Base-by-base conservation (phyloP, 257 asterid genomes). In the Gentiana straminea region DNA sequence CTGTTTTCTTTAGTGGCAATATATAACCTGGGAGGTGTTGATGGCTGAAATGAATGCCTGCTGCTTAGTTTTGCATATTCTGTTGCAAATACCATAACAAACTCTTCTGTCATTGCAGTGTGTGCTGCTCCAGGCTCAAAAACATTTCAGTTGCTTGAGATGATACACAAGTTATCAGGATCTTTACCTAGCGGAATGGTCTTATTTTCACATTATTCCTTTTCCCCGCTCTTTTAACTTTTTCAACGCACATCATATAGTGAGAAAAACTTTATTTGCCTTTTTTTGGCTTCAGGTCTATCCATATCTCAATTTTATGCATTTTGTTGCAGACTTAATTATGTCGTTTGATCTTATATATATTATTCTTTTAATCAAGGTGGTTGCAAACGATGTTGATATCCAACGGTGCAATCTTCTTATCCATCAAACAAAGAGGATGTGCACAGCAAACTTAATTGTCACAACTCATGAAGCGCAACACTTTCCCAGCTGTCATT, bases 391-490 rank as follows among this genome's bases (percentile, higher is more conserved):
- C 88, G 97, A 92, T 76, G 84, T 79, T 70, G 97, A 92, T 71
- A 79, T 88, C 53, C 94, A 92, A 76, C 81, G 99, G 71, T 92
- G 99, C 74, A 85, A 92, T 75, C 99, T 92, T 78, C 99, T 92
- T 52, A 88, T 92, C 73, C 99, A 92, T 69, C 99, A 92, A 79
- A 92, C 99, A 13, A 92, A 92, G 79, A 88, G 99, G 68, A 92
- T 88, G 94, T 92, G 91, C 73, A 92, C 99, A 50, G 94, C 97
- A 64, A 92, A 92, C 81, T 83, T 92, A 79, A 76, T 92, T 36
- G 99, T 92, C 75, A 92, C 97, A 72, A 85, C 92, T 74, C 96
- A 92, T 49, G 97, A 92, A 79, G 97, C 99, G n/a, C 99, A 92
- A 65, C 93, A 92, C 77, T 92, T 92, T 45, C 99, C 99, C 9